Base-by-base conservation (phyloP, 1,139 yeast genomes). In the Kluyveromyces sp. region DNA sequence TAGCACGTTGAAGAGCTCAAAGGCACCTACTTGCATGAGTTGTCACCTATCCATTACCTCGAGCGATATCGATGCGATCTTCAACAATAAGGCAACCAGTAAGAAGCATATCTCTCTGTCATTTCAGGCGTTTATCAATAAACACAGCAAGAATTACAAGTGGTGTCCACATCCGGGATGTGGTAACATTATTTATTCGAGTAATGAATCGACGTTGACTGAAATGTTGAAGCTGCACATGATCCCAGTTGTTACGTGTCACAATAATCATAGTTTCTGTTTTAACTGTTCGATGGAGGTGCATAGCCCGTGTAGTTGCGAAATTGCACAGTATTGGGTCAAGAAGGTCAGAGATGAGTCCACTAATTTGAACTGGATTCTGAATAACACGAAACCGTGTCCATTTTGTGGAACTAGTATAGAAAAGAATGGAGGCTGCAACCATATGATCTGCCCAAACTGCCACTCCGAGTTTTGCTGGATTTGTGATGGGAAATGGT, bases 121-220 rank as follows among this genome's bases (percentile, higher is more conserved):
- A 0, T 63, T 80, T 2, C 75, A 73, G 46, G 63, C 68, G 13
- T 79, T 70, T 52, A 75, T 86, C 17, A 77, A 75, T 36, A 71
- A 74, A 45, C 73, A 73, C 47, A 69, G 70, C 34, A 68, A 67
- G 33, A 73, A 72, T 53, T 75, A 74, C 51, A 65, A 63, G 45
- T 82, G 92, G 83, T 92, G 98, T 61, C 96, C 96, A 0, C 82
- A 84, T 1, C 83, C 95, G 0, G 94, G 85, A 56, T 92, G 98
- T 61, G 70, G 71, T 33, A 67, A 70, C 45, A 71, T 86, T 28
- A 69, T 84, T 12, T 79, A 79, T 54, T 64, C 78, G 36, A 49
- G 63, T 3, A 71, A 73, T 42, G 52, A 58, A 2, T 52, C 60
- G 1, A 51, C 52, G 18, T 45, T 54, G 4, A 44, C 55, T 3